Evolutionary conservation across 2,329 filamentous ascomycete species (phyloP).

Genomic region (Aureobasidium sp.): DNA sequence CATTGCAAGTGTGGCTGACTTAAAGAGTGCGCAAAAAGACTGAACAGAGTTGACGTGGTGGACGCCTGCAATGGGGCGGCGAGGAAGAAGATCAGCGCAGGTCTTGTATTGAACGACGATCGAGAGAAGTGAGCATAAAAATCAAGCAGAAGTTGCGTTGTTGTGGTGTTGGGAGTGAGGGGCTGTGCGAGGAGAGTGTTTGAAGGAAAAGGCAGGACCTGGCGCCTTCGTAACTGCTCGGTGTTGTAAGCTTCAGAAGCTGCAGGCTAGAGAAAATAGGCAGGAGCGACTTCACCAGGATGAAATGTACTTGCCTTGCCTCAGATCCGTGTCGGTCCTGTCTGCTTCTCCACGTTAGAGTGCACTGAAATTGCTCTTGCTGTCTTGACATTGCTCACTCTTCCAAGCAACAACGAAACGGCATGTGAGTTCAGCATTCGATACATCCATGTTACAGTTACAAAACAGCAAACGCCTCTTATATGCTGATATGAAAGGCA

Average conservation of each 20-base stretch:
- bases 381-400: background rate
- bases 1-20: background rate
- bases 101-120: background rate
- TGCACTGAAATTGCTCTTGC: background rate
- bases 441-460: conserved; percentile 2
- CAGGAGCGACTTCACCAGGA: background rate
- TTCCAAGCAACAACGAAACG: background rate
- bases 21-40: background rate
- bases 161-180: background rate
- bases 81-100: background rate
- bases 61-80: background rate
- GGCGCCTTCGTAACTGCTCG: background rate
- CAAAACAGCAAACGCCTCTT: background rate
- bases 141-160: background rate
- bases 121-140: background rate
- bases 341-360: background rate
- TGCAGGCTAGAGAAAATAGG: background rate
- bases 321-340: background rate
- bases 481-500: background rate
- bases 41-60: background rate
- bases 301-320: background rate
- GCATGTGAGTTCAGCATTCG: background rate
- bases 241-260: background rate
- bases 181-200: background rate
- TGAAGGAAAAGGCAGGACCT: background rate